Evolutionary conservation across 768 basidiomycete species (phyloP), one percentile per base, ranked within the genome.

Genomic region (Cystobasidium onofrii): DNA sequence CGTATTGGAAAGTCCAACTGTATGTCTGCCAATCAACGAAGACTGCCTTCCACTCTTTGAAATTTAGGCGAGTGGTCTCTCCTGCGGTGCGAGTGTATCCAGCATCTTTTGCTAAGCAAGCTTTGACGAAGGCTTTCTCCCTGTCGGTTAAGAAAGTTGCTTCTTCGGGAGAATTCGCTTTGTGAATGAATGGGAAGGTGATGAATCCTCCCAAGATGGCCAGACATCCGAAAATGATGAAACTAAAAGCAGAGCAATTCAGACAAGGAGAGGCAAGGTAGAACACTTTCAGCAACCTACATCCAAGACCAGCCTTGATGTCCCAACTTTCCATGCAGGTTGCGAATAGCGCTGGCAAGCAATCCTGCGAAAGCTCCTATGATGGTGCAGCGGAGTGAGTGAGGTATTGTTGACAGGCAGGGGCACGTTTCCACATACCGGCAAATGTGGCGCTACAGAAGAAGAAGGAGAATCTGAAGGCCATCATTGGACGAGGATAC

Each of bases 141-240:
- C 57, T 60, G 25, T 60, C 57, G 57, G 57, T 60, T 13, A 60
- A 23, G 57, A 60, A 60, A 29, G 57, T 60, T 27, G 57, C 57
- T 23, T 60, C 57, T 20, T 60, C 57, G 12, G 57, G 57, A 12
- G 57, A 60, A 29, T 60, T 60, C 4, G 57, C 57, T 29, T 34
- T 27, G 33, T 60, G 57, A 13, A 60, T 60, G 57, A 60, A 60
- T 60, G 57, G 57, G 57, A 60, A 60, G 57, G 57, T 60, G 33
- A 60, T 60, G 57, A 60, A 60, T 6, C 6, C 57, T 13, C 57
- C 57, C 23, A 60, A 27, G 25, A 60, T 60, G 23, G 57, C 57
- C 25, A 60, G 33, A 27, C 57, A 60, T 60, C 57, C 57, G 31
- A 60, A 60, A 27, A 60, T 29, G 57, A 60, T 60, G 57, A 60